A percentile compares a stretch with the other conserved stretches of the same genome.
Evolutionary conservation across 225 moss, liverwort and hornwort species (phyloP).

Genomic region (Marchantia paleacea): DNA sequence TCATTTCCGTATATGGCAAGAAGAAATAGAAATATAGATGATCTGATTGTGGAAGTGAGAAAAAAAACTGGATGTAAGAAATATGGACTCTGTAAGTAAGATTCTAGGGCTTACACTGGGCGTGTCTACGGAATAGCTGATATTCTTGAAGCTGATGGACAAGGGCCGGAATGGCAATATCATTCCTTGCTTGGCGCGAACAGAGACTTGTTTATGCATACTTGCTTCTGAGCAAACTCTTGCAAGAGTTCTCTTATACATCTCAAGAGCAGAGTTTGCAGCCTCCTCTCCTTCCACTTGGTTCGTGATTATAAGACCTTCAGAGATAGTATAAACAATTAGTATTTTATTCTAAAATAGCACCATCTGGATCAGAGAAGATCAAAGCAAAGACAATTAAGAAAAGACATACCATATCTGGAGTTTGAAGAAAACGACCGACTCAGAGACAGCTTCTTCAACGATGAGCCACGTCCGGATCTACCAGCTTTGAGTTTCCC

Average conservation of each 20-base stretch:
- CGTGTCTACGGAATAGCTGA: slow-evolving; percentile 42
- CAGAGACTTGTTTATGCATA: neutral
- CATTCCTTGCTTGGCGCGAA: slow-evolving; percentile 19
- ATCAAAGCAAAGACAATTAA: neutral
- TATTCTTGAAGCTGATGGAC: slow-evolving; percentile 35
- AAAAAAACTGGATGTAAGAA: neutral
- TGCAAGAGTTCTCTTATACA: neutral
- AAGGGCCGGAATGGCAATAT: slow-evolving; percentile 45
- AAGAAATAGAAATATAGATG: too few relatives aligned
- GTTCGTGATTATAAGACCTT: slow-evolving; percentile 3
- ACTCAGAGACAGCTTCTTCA: neutral
- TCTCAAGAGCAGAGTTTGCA: slow-evolving; percentile 13
- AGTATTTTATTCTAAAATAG: too few relatives aligned
- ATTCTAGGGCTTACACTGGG: slow-evolving; percentile 33
- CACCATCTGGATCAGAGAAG: too few relatives aligned
- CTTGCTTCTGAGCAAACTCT: slow-evolving; percentile 14
- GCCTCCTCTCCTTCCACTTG: slow-evolving; percentile 10
- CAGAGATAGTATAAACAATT: neutral
- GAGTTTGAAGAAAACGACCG: slow-evolving; percentile 6
- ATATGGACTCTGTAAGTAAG: neutral
- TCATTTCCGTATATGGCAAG: too few relatives aligned
- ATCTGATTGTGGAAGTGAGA: too few relatives aligned
- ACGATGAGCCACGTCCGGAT: too few relatives aligned
- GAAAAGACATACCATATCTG: neutral
- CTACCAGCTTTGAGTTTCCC: neutral